phyloP scores from a whole-genome alignment of 352 stramenopile genomes.

The Globisporangium okanoganense region DNA sequence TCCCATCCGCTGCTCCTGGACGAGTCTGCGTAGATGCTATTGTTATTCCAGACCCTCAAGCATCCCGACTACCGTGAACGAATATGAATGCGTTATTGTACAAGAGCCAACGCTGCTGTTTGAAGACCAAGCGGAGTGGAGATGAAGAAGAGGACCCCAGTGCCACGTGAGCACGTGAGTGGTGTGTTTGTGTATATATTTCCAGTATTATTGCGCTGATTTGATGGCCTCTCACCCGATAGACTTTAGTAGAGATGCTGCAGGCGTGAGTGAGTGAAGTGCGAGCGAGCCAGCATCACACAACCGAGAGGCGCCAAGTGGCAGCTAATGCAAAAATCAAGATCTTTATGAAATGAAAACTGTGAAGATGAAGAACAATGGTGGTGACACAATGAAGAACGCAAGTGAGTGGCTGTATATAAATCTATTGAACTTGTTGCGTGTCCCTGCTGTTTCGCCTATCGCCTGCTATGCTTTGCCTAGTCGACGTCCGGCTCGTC shows the following conservation, averaged over 20 bases:
- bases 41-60: constrained; percentile 13
- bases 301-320: constrained; percentile 1
- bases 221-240: constrained; percentile 7
- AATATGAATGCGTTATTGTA: constrained; percentile 17
- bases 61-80: constrained; percentile 7
- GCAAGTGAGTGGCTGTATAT: constrained; percentile 1
- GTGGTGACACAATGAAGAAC: neutral
- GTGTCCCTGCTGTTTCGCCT: too few species aligned
- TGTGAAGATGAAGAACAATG: neutral
- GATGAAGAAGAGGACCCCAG: constrained; percentile 6
- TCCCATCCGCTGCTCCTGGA: constrained; percentile 52
- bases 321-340: constrained; percentile 6
- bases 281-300: neutral
- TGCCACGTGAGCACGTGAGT: constrained; percentile 9
- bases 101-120: constrained; percentile 11
- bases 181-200: constrained; percentile 12
- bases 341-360: neutral
- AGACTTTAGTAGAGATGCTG: constrained; percentile 5
- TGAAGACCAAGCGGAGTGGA: constrained; percentile 1
- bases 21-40: constrained; percentile 34
- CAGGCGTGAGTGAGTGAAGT: neutral
- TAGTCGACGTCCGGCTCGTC: constrained; percentile 47
- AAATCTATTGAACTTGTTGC: constrained; percentile 6
- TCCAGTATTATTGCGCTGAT: constrained; percentile 2
- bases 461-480: neutral